Evolutionary conservation across 2,329 filamentous ascomycete species (phyloP).

Genomic region (Diaporthe caulivora): DNA sequence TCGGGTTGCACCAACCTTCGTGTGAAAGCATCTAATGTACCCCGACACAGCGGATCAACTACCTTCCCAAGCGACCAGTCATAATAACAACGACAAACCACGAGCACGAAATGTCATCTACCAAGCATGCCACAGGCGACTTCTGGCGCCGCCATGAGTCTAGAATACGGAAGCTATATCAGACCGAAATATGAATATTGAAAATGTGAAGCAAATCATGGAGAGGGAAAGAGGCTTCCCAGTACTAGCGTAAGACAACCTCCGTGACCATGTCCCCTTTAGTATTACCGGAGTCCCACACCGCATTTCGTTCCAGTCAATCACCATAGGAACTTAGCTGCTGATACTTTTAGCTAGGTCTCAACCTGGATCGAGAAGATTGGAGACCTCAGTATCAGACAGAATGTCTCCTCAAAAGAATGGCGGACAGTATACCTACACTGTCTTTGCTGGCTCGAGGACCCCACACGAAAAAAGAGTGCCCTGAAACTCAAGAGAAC

Average conservation of each 20-base stretch:
- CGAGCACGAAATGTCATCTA: not conserved
- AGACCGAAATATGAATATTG: not conserved
- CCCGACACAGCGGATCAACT: no score
- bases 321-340: no score
- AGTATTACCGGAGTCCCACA: no score
- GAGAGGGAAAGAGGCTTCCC: not conserved
- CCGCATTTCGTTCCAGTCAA: no score
- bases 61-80: no score
- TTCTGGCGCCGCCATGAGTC: not conserved
- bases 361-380: not conserved
- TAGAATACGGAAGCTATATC: not conserved
- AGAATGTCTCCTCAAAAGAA: not conserved
- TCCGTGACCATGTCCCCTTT: no score
- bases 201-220: not conserved
- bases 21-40: no score
- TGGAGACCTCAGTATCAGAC: not conserved
- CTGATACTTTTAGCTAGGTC: no score
- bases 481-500: conserved; percentile 11
- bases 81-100: no score
- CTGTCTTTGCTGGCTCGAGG: not conserved
- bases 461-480: not conserved
- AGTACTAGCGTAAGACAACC: not conserved
- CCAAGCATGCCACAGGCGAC: not conserved
- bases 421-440: not conserved
- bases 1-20: no score